Evolutionary conservation across 1,139 yeast genomes (phyloP), one percentile per base, ranked within the genome.

Genomic region (Candida glucosophila): DNA sequence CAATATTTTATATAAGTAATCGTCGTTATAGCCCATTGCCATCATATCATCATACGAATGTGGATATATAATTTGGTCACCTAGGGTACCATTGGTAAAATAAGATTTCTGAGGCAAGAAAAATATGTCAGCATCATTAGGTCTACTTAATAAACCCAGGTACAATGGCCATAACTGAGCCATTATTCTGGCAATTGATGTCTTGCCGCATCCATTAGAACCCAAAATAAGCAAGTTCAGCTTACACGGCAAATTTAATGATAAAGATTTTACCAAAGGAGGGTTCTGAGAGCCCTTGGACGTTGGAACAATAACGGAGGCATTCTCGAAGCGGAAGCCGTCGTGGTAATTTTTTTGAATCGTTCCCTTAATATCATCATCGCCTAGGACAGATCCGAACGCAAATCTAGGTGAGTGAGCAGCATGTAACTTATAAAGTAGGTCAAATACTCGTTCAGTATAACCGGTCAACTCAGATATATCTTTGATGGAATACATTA

Each of bases 131-230:
- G 69, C 71, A 30, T 77, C 79, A 28, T 69, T 60, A 7, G 95
- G 95, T 43, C 78, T 80, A 6, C 94, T 81, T 23, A 88, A 59
- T 31, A 86, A 65, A 0, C 96, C 96, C 34, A 67, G 60, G 52
- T 82, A 88, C 17, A 83, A 68, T 12, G 97, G 96, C 96, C 96
- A 88, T 33, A 88, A 62, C 13, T 92, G 95, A 3, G 93, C 90
- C 35, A 86, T 63, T 3, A 88, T 70, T 35, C 96, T 65, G 23
- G 88, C 77, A 40, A 88, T 79, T 0, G 95, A 77, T 3, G 94
- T 79, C 49, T 88, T 88, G 30, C 97, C 97, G 39, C 81, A 71
- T 12, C 96, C 95, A 43, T 86, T 88, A 24, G 90, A 67, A 8
- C 96, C 96, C 34, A 86, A 64, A 22, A 88, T 77, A 35, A 88